Evolutionary conservation across 2,329 filamentous ascomycete genomes (phyloP), one percentile per base, ranked within the genome.

Genomic region (Bipolaris sorokiniana): DNA sequence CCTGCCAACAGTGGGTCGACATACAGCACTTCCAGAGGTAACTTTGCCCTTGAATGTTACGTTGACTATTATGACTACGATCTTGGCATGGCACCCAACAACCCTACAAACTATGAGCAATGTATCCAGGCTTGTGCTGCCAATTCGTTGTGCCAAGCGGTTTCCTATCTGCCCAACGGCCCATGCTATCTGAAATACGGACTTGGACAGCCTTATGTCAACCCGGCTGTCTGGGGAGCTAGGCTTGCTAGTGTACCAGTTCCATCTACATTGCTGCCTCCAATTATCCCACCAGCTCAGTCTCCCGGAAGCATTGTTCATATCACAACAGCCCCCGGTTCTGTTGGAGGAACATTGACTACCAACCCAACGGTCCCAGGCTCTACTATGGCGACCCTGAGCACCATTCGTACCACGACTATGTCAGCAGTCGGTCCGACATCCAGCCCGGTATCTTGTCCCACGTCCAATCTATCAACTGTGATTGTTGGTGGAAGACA

Each of bases 31-130:
- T 31, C 51, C 9, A 28, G 38, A 5, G 58, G 62, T 16, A n/a
- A 49, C 22, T 64, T 58, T n/a, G 15, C 57, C 11, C 45, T 64
- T 20, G 59, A 63, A 45, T 66, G 62, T 44, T 63, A 49, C 23
- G 5, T 48, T 15, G 62, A 61, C 28, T 54, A 54, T 3, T 37
- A 16, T n/a, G 51, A 53, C 33, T 33, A 16, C 20, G 50, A 64
- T n/a, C 36, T 62, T 3, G 48, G 50, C n/a, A 36, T 36, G 16
- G 49, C 56, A 26, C 34, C 48, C 36, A 41, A 23, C 11, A 38
- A 44, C n/a, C 53, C 51, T 18, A 20, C 15, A 3, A 51, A 37
- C 18, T 61, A 28, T 20, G 38, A 34, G 3, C 48, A 51, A 44
- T 62, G 62, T 33, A 44, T 64, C 10, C 45, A 50, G 10, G 53